Percentiles rank a stretch among this genome's conserved stretches.
phyloP scores from a whole-genome alignment of 2,329 filamentous ascomycete species.

The Fusarium oligoseptatum region DNA sequence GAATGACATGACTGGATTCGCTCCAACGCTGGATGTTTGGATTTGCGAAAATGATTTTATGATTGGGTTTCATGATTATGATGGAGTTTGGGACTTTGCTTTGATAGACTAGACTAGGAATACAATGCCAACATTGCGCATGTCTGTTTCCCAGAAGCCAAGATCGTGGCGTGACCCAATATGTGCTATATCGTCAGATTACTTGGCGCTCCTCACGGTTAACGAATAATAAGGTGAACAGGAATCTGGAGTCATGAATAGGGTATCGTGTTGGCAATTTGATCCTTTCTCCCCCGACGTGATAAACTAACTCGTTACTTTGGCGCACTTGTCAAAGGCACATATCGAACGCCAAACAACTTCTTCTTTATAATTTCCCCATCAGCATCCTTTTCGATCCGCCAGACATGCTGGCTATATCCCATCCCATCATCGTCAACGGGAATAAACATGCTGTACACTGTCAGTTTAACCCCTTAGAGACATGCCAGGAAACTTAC shows the following conservation, averaged over 20 bases:
- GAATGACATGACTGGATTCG: not conserved
- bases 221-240: not conserved
- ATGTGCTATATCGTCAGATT: not conserved
- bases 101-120: not conserved
- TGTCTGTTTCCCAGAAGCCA: not conserved
- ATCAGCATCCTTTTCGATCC: constrained; percentile 77
- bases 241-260: not conserved
- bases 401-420: constrained; percentile 76
- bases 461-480: constrained; percentile 4
- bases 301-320: not conserved
- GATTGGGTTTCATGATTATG: not conserved
- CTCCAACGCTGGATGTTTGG: not conserved
- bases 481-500: constrained; percentile 48
- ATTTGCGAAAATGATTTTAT: constrained; percentile 2
- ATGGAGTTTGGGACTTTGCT: not conserved
- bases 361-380: constrained; percentile 72
- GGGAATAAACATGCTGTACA: constrained; percentile 78
- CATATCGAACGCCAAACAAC: constrained; percentile 80
- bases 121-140: not conserved
- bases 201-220: not conserved
- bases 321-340: constrained; percentile 80
- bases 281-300: not conserved
- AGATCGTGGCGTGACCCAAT: not conserved
- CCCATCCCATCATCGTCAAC: constrained; percentile 68
- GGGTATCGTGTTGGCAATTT: not conserved